Base-by-base conservation (phyloP, 1,284 basidiomycete genomes). In the Ustilago curta region DNA sequence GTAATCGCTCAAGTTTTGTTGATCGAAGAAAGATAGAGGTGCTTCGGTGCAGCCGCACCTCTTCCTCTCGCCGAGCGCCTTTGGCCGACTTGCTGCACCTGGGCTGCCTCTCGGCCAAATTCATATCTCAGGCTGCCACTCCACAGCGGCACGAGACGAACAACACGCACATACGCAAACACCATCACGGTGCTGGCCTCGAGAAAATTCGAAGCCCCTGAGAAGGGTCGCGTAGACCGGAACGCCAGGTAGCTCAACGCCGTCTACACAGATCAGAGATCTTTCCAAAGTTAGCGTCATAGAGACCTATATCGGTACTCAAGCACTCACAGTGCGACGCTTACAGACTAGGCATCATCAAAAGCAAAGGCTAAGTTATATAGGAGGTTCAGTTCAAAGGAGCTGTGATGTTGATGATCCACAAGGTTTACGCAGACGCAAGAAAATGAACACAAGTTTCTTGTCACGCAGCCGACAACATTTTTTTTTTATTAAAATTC, bases 181-280 rank as follows among this genome's bases (percentile, higher is more conserved):
- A 35, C 6, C 32, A 12, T 11, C 32, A 12, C 23, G 21, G 23
- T 45, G 21, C 44, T 47, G 44, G 44, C 44, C 25, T 8, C 32
- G 8, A 35, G n/a, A 29, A 29, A n/a, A 11, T 43, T 44, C 43
- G 43, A 29, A 47, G 45, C 45, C 45, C 45, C 45, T 47, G 45
- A 47, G 45, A 27, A 29, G 19, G n/a, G 45, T 47, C 45, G 45
- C 43, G 43, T 25, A 25, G 35, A 16, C 35, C 12, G 3, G 35
- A 16, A n/a, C n/a, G n/a, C n/a, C n/a, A n/a, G n/a, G 11, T 37
- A 37, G 35, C 35, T 37, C 35, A 1, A 5, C 16, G 14, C 35
- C 35, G 14, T 37, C 35, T 37, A 37, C 14, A 37, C 35, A 37
- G 16, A 12, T 12, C 35, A 37, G 35, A 37, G 35, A 37, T 37